A percentile compares a stretch with the other conserved stretches of the same genome.
These are phyloP conservation scores for Spatholobus suberectus DNA, from an alignment of 306 rosid genomes.

Conservation along the genomic window DNA sequence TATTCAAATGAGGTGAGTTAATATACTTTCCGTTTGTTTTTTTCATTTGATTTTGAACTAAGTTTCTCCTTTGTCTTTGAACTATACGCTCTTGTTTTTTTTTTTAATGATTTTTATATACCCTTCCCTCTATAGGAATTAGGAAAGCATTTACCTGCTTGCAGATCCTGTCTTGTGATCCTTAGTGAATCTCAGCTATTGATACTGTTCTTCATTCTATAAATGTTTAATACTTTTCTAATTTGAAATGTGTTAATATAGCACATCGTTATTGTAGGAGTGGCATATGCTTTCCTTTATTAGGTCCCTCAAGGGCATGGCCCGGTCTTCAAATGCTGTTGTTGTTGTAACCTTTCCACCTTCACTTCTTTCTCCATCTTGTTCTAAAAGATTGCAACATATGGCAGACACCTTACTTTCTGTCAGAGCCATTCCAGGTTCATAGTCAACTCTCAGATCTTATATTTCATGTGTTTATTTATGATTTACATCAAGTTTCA, in stretches of 20 bases:
- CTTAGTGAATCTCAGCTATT: background rate
- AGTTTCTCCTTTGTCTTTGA: constrained; percentile 28
- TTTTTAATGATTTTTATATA: background rate
- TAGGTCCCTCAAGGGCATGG: constrained; percentile 72
- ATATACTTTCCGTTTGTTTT: background rate
- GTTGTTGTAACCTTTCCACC: constrained; percentile 79
- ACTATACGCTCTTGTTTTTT: background rate
- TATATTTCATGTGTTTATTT: constrained; percentile 2
- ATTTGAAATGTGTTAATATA: background rate
- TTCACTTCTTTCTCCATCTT: constrained; percentile 67
- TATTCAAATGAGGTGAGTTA: constrained; percentile 71
- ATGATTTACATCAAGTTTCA: constrained; percentile 36
- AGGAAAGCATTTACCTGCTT: constrained; percentile 5
- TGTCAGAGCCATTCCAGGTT: constrained; percentile 89
- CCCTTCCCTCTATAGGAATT: constrained; percentile 5
- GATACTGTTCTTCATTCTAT: constrained; percentile 11
- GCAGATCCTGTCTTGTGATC: constrained; percentile 12
- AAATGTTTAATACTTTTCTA: constrained; percentile 13
- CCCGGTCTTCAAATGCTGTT: constrained; percentile 76
- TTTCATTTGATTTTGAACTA: background rate
- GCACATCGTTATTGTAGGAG: constrained; percentile 58
- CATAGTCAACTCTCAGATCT: constrained; percentile 35
- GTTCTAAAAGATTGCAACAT: constrained; percentile 85
- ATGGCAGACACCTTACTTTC: constrained; percentile 91
- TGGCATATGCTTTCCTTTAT: constrained; percentile 91